Evolutionary conservation across 148 eudicot species (phyloP).

Genomic region (Chenopodium formosanum): DNA sequence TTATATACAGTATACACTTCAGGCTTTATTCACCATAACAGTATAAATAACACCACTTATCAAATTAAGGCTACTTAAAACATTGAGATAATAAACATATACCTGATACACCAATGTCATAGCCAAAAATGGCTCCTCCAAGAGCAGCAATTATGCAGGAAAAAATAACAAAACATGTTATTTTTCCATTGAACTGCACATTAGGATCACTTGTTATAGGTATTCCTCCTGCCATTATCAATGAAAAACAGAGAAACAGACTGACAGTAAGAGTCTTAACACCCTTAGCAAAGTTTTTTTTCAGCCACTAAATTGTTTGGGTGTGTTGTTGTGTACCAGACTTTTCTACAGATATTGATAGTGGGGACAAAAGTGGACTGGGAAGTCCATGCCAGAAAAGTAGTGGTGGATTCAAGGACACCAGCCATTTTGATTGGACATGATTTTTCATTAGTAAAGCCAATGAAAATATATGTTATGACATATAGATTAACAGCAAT

Average conservation of each 20-base stretch:
- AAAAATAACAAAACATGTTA: conserved; percentile 16
- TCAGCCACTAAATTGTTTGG: background rate
- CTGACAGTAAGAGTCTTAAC: background rate
- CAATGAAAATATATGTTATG: no score
- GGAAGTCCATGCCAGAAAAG: background rate
- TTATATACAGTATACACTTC: background rate
- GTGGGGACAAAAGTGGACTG: background rate
- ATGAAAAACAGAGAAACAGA: background rate
- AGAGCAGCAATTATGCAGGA: conserved; percentile 43
- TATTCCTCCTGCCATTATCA: conserved; percentile 19
- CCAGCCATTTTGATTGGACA: background rate
- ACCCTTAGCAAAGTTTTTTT: background rate
- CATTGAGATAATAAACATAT: no score
- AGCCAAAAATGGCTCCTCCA: conserved; percentile 48
- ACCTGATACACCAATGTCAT: conserved; percentile 54
- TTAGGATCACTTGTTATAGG: background rate
- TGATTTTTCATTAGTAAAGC: background rate
- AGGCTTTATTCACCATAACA: background rate
- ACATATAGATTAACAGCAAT: no score
- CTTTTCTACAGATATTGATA: background rate
- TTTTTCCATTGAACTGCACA: conserved; percentile 19
- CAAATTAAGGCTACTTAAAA: background rate
- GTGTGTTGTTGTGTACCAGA: background rate
- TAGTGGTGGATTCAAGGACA: background rate
- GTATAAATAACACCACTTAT: background rate